Conservation (phyloP, 2,329 filamentous ascomycete genomes). For the Colletotrichum caudatum region DNA sequence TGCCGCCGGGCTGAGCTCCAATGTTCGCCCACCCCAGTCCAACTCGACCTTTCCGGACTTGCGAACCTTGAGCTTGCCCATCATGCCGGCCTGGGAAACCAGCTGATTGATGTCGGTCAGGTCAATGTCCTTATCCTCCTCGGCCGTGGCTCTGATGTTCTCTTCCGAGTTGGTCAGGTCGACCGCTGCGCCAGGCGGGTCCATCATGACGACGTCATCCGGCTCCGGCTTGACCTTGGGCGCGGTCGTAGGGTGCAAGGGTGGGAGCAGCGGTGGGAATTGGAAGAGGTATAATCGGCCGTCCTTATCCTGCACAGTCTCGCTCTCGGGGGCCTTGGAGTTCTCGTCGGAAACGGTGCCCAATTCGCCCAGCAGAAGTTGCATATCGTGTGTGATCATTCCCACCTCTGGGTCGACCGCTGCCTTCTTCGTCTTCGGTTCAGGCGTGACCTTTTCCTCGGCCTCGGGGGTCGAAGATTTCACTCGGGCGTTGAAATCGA, state of each 20-base stretch:
- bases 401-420: slow-evolving; percentile 54
- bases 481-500: slow-evolving; percentile 55
- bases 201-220: slow-evolving; percentile 53
- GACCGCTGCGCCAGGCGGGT: slow-evolving; percentile 51
- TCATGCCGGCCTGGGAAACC: slow-evolving; percentile 65
- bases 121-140: slow-evolving; percentile 46
- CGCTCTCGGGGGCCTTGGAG: slow-evolving; percentile 44
- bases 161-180: slow-evolving; percentile 55
- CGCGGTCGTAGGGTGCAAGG: slow-evolving; percentile 55
- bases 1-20: slow-evolving; percentile 64
- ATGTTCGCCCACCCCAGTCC: slow-evolving; percentile 70
- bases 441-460: slow-evolving; percentile 44
- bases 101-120: slow-evolving; percentile 53
- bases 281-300: slow-evolving; percentile 74
- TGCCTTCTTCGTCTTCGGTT: slow-evolving; percentile 47
- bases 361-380: slow-evolving; percentile 58
- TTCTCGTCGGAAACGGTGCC: slow-evolving; percentile 49
- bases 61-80: slow-evolving; percentile 71
- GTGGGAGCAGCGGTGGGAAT: slow-evolving; percentile 71
- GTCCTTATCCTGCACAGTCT: slow-evolving; percentile 47
- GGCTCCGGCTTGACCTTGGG: slow-evolving; percentile 58
- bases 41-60: slow-evolving; percentile 73
- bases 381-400: slow-evolving; percentile 55
- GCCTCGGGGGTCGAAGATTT: slow-evolving; percentile 46
- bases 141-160: slow-evolving; percentile 42